Evolutionary conservation across 2,329 filamentous ascomycete species (phyloP).

Genomic region (Hymenoscyphus scutula): DNA sequence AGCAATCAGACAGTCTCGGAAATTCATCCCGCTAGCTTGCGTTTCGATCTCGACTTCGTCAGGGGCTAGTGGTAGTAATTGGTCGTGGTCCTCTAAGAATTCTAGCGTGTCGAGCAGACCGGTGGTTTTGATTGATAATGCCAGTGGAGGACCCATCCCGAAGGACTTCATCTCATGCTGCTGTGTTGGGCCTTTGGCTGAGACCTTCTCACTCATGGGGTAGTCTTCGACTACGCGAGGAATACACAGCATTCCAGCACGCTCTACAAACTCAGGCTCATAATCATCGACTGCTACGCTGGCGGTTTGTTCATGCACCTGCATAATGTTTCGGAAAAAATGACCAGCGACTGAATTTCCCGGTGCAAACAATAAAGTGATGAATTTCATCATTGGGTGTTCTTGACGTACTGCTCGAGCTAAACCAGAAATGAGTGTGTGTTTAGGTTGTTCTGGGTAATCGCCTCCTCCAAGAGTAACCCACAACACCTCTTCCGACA

Average conservation of each 20-base stretch:
- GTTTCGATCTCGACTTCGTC: background rate
- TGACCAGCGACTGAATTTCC: background rate
- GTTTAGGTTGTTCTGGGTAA: background rate
- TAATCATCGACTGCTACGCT: background rate
- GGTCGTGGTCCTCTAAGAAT: constrained; percentile 24
- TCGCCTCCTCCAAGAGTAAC: background rate
- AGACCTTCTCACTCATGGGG: constrained; percentile 3
- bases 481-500: background rate
- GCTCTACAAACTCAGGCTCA: background rate
- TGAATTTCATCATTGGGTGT: background rate
- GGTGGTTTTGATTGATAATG: constrained; percentile 11
- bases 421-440: background rate
- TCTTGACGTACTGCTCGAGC: background rate
- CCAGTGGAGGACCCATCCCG: background rate
- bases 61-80: constrained; percentile 9
- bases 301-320: background rate
- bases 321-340: background rate
- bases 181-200: constrained; percentile 8
- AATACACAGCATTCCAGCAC: background rate
- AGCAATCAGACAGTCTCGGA: background rate
- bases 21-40: background rate
- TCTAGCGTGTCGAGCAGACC: constrained; percentile 29
- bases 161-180: background rate
- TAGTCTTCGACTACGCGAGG: background rate
- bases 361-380: background rate